phyloP scores from a whole-genome alignment of 2,329 filamentous ascomycete genomes.

The Malbranchea zuffiana region DNA sequence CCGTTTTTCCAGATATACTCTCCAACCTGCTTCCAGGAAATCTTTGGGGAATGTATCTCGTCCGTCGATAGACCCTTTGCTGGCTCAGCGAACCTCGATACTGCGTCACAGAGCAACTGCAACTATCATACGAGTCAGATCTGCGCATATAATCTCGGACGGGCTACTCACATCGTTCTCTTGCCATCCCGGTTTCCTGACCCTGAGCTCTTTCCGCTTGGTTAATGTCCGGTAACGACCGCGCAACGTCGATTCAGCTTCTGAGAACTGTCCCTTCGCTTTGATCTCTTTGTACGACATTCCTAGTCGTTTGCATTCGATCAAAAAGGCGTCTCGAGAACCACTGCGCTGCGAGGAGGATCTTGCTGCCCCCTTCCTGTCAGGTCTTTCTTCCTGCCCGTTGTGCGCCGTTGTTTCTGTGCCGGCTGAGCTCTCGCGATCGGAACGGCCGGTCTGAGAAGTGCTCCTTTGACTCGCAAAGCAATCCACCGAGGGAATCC shows the following conservation, averaged over 20 bases:
- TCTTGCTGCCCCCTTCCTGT: too few species aligned
- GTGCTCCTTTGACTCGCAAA: too few species aligned
- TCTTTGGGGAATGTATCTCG: constrained; percentile 28
- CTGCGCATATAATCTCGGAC: neutral
- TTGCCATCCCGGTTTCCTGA: constrained; percentile 37
- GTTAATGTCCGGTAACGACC: constrained; percentile 38
- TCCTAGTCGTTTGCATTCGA: constrained; percentile 32
- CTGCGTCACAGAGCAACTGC: constrained; percentile 31
- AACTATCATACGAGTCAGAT: constrained; percentile 23
- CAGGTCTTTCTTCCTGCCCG: too few species aligned
- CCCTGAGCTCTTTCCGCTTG: constrained; percentile 35
- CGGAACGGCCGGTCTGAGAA: too few species aligned
- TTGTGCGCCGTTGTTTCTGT: too few species aligned
- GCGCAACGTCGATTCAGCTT: constrained; percentile 40
- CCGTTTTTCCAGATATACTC: constrained; percentile 43
- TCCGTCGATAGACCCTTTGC: constrained; percentile 5
- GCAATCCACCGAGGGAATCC: too few species aligned
- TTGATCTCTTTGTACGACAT: constrained; percentile 41
- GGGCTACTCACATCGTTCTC: constrained; percentile 32
- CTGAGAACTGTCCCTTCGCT: constrained; percentile 31
- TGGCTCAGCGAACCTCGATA: constrained; percentile 20
- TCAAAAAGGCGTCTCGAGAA: constrained; percentile 30
- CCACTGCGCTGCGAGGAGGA: constrained; percentile 14
- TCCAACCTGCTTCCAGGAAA: constrained; percentile 50
- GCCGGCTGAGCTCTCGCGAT: too few species aligned